Evolutionary conservation across 179 eudicot genomes (phyloP), one percentile per base, ranked within the genome.

Genomic region (Carnegiea gigantea): DNA sequence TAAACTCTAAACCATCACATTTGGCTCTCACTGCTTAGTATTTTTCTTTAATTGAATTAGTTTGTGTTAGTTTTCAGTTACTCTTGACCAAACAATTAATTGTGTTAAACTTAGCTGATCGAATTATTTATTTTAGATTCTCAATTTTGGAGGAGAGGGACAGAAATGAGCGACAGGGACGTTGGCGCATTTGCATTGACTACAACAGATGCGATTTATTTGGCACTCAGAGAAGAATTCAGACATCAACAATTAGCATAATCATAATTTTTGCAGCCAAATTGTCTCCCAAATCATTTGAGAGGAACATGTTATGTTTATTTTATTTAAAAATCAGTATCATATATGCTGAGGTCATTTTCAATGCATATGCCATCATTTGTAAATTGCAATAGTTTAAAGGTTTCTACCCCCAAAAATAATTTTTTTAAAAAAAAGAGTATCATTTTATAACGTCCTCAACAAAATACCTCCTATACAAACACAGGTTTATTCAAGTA

Each of bases 211-310:
- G 76, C 76, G 76, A 28, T 28, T 28, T 28, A 73, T 73, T 73
- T 73, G 76, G 28, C 76, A 9, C 43, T 43, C 20, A 44, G 28
- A 73, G 28, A 21, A 73, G 26, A 73, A 73, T 40, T 73, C 21
- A 73, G 11, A 20, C 76, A 73, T 9, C 49, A 44, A 73, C 43
- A 6, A 73, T 28, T 67, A 9, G 7, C 71, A 15, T 71, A 71
- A 71, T 71, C 76, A 73, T 44, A 73, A 73, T 53, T 73, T 73
- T 73, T 73, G 76, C 76, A 73, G 1, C 53, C 72, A 12, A 73
- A 73, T 40, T 73, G 76, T 73, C 76, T 43, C 28, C 28, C 30
- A 23, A 73, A 73, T 73, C 76, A 73, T 18, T 70, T 71, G 9
- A 21, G 43, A 68, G 20, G n/a, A 36, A 71, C 23, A 43, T 3